These are phyloP conservation scores for Leccinum aurantiacum DNA, from an alignment of 768 basidiomycete genomes.

Conservation along the genomic window DNA sequence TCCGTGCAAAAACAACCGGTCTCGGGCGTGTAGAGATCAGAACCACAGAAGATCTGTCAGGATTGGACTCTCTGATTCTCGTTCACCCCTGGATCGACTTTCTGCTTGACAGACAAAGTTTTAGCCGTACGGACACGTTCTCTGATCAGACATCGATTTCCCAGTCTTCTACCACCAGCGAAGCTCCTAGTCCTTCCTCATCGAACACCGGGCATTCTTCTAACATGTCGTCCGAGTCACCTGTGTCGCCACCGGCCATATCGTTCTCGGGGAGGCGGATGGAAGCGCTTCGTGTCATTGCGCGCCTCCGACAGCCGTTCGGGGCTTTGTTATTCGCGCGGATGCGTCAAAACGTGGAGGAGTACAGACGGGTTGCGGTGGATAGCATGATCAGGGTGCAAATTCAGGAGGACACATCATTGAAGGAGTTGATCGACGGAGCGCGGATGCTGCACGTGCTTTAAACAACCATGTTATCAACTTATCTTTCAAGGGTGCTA, in stretches of 20 bases:
- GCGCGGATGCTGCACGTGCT: conserved; percentile 2
- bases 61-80: background rate
- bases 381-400: conserved; percentile 8
- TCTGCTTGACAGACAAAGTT: background rate
- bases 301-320: background rate
- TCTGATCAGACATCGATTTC: too few species aligned
- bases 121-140: background rate
- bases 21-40: background rate
- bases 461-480: too few species aligned
- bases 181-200: too few species aligned
- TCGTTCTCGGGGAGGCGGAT: background rate
- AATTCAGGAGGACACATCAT: conserved; percentile 4
- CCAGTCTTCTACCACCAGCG: too few species aligned
- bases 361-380: conserved; percentile 14
- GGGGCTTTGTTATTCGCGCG: conserved; percentile 5
- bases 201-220: background rate
- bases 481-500: too few species aligned
- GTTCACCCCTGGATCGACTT: background rate
- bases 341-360: background rate
- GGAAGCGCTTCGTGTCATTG: conserved; percentile 1
- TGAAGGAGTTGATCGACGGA: conserved; percentile 3
- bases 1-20: background rate
- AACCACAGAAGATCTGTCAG: background rate
- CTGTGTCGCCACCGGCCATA: too few species aligned
- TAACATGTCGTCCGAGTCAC: too few species aligned